Evolutionary conservation across 345 rosid genomes (phyloP).

Genomic region (Conringia planisiliqua): DNA sequence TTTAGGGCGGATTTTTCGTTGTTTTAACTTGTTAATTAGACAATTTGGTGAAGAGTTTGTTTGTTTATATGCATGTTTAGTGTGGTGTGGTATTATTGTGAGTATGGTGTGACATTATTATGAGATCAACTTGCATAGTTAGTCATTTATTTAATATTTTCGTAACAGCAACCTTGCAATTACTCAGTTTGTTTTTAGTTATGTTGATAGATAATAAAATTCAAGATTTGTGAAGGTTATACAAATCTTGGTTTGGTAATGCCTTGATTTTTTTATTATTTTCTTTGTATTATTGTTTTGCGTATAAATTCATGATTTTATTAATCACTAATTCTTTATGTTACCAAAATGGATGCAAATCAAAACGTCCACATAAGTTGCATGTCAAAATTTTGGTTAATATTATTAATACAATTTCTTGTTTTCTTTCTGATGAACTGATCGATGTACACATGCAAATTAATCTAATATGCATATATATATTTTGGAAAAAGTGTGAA

Average conservation of each 20-base stretch:
- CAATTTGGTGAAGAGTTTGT: neutral
- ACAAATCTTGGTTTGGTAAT: neutral
- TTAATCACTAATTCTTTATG: neutral
- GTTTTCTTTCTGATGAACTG: no score
- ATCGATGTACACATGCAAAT: no score
- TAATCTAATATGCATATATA: no score
- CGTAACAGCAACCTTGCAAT: neutral
- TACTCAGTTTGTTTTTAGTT: neutral
- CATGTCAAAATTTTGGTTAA: neutral
- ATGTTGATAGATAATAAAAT: neutral
- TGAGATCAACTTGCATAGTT: neutral
- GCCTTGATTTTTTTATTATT: neutral
- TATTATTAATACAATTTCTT: no score
- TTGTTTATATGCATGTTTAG: neutral
- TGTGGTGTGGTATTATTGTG: neutral
- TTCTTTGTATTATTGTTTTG: neutral
- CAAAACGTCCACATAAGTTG: neutral
- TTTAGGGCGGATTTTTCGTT: neutral
- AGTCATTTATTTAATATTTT: neutral
- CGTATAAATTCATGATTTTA: slow-evolving; percentile 1
- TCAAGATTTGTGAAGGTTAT: slow-evolving; percentile 13
- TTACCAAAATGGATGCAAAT: neutral
- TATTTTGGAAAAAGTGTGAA: no score
- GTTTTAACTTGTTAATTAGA: slow-evolving; percentile 8
- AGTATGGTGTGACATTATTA: neutral